Percentiles rank a stretch among this genome's conserved stretches.
These are phyloP conservation scores for Tricholoma sp. DNA, from an alignment of 768 basidiomycete genomes.

Conservation along the genomic window DNA sequence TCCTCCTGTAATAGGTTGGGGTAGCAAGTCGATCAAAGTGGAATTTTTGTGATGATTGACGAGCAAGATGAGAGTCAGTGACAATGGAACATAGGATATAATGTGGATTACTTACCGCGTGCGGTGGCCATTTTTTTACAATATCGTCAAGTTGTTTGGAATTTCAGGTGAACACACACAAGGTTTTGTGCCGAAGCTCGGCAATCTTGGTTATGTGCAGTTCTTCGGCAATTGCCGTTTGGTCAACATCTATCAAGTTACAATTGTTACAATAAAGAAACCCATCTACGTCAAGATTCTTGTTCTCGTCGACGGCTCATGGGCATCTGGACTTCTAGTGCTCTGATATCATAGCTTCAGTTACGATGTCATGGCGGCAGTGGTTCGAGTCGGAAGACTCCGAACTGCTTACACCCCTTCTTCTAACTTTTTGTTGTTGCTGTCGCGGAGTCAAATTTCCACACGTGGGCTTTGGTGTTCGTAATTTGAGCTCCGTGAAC, in stretches of 20 bases:
- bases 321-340: too few relatives aligned
- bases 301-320: too few relatives aligned
- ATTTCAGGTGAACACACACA: slow-evolving; percentile 14
- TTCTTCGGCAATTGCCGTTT: slow-evolving; percentile 22
- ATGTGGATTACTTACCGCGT: slow-evolving; percentile 21
- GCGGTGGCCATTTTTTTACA: slow-evolving; percentile 30
- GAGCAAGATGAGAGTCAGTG: slow-evolving; percentile 4
- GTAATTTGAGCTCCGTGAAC: neutral
- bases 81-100: slow-evolving; percentile 1
- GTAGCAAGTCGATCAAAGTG: slow-evolving; percentile 1
- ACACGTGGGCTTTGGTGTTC: neutral
- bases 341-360: too few relatives aligned
- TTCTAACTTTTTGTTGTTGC: neutral
- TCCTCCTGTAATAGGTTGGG: slow-evolving; percentile 28
- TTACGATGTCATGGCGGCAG: too few relatives aligned
- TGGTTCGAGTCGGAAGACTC: too few relatives aligned
- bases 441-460: neutral
- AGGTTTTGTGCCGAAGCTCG: slow-evolving; percentile 23
- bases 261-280: too few relatives aligned
- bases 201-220: slow-evolving; percentile 20
- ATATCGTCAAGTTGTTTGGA: slow-evolving; percentile 23
- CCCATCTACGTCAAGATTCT: too few relatives aligned
- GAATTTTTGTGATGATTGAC: neutral
- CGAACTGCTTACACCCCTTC: too few relatives aligned
- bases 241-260: too few relatives aligned